These are phyloP conservation scores for Phaeosphaeriaceae sp. DNA, from an alignment of 2,329 filamentous ascomycete genomes.

Conservation along the genomic window DNA sequence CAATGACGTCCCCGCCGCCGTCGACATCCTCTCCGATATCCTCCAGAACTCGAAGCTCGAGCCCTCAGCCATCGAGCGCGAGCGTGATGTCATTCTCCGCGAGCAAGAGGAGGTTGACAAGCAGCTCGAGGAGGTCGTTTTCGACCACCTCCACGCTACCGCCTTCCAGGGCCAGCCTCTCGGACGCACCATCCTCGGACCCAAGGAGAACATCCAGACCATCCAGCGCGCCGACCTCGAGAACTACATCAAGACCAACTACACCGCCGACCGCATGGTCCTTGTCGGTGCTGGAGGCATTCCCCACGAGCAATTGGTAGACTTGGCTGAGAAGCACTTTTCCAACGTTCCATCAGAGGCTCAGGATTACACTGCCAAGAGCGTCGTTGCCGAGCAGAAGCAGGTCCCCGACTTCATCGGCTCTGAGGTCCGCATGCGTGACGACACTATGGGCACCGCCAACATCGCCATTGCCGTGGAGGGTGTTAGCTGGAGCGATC, in stretches of 20 bases:
- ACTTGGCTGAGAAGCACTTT: conserved; percentile 97
- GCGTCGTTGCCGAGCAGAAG: conserved; percentile 77
- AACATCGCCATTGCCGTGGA: conserved; percentile 99
- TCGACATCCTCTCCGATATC: conserved; percentile 98
- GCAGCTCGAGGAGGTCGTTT: conserved; percentile 98
- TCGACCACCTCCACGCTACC: conserved; percentile 98
- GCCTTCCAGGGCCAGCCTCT: conserved; percentile 96
- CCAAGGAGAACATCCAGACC: conserved; percentile 96
- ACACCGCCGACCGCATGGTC: conserved; percentile 99
- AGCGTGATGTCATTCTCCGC: conserved; percentile 97
- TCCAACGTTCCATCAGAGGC: conserved; percentile 76
- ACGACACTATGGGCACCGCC: conserved; percentile 94
- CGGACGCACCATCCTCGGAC: conserved; percentile 95
- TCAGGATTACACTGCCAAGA: conserved; percentile 75
- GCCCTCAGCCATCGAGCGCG: conserved; percentile 88
- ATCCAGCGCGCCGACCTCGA: conserved; percentile 90
- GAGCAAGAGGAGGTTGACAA: conserved; percentile 99
- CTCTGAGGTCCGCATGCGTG: conserved; percentile 92
- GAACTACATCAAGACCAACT: conserved; percentile 99
- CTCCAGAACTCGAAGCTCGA: conserved; percentile 99
- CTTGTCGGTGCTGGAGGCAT: conserved; percentile 94
- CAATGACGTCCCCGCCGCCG: conserved; percentile 91
- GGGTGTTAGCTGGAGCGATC: conserved; percentile 99
- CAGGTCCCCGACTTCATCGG: conserved; percentile 93
- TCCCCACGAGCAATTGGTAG: conserved; percentile 91